A percentile compares a stretch with the other conserved stretches of the same genome.
phyloP scores from a whole-genome alignment of 495 filamentous ascomycete genomes.

The Podospora pseudoanserina region DNA sequence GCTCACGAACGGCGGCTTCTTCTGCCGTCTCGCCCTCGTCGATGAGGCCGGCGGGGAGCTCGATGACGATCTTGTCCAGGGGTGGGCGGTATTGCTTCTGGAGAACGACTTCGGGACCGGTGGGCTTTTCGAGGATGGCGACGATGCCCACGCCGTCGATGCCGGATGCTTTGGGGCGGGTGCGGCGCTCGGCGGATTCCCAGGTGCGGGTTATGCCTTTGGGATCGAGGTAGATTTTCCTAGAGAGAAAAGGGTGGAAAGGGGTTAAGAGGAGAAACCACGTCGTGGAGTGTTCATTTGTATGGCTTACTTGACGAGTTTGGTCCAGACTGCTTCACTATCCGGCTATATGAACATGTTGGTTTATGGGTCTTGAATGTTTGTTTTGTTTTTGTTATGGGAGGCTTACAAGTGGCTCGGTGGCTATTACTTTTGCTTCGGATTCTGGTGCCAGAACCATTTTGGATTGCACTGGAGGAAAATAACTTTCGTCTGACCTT shows the following conservation, averaged over 20 bases:
- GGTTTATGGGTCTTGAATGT: neutral
- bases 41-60: slow-evolving; percentile 82
- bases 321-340: slow-evolving; percentile 70
- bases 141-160: slow-evolving; percentile 92
- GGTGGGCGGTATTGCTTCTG: slow-evolving; percentile 90
- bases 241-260: slow-evolving; percentile 22
- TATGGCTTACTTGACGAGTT: slow-evolving; percentile 38
- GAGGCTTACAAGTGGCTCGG: slow-evolving; percentile 33
- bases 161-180: slow-evolving; percentile 61
- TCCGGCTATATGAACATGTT: slow-evolving; percentile 29
- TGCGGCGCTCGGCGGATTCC: slow-evolving; percentile 77
- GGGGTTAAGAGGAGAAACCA: neutral
- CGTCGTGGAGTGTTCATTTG: neutral
- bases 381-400: neutral
- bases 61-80: slow-evolving; percentile 70
- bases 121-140: slow-evolving; percentile 72
- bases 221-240: slow-evolving; percentile 71
- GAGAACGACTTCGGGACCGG: slow-evolving; percentile 69
- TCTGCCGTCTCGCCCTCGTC: slow-evolving; percentile 78
- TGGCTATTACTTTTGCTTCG: slow-evolving; percentile 26
- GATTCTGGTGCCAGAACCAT: neutral
- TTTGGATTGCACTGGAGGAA: neutral
- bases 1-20: slow-evolving; percentile 76
- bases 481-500: neutral
- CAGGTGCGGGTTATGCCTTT: slow-evolving; percentile 66